phyloP scores from a whole-genome alignment of 2,329 filamentous ascomycete species.

The Pestalotiopsis sp. region DNA sequence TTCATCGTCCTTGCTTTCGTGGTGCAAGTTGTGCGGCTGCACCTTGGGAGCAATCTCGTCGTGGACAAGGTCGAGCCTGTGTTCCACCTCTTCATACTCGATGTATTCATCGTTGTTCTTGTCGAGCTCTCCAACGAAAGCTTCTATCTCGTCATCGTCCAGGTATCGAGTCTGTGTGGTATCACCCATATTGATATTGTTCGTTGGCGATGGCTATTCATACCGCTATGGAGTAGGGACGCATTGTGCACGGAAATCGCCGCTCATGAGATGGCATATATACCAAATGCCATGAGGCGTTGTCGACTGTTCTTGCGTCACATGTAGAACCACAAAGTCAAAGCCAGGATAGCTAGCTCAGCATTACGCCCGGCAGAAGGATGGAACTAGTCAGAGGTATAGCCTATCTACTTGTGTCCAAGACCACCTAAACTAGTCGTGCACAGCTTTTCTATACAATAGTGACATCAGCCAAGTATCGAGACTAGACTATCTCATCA shows the following conservation, averaged over 20 bases:
- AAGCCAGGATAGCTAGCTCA: background rate
- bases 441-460: background rate
- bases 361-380: background rate
- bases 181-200: background rate
- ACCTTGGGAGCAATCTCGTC: slow-evolving; percentile 51
- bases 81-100: slow-evolving; percentile 54
- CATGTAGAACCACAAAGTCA: background rate
- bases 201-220: background rate
- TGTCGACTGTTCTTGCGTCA: background rate
- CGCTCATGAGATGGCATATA: background rate
- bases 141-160: slow-evolving; percentile 50
- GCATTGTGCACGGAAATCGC: background rate
- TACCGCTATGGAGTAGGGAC: no score
- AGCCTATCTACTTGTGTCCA: background rate
- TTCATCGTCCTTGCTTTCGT: slow-evolving; percentile 36
- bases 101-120: slow-evolving; percentile 54
- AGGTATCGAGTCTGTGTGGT: slow-evolving; percentile 32
- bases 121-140: slow-evolving; percentile 56
- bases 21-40: slow-evolving; percentile 45
- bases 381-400: background rate
- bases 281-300: background rate
- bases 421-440: background rate
- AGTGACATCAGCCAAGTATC: slow-evolving; percentile 5
- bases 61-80: slow-evolving; percentile 55
- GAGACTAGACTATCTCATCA: background rate